phyloP scores from a whole-genome alignment of 2,329 filamentous ascomycete species.

The Nigrograna mackinnonii region DNA sequence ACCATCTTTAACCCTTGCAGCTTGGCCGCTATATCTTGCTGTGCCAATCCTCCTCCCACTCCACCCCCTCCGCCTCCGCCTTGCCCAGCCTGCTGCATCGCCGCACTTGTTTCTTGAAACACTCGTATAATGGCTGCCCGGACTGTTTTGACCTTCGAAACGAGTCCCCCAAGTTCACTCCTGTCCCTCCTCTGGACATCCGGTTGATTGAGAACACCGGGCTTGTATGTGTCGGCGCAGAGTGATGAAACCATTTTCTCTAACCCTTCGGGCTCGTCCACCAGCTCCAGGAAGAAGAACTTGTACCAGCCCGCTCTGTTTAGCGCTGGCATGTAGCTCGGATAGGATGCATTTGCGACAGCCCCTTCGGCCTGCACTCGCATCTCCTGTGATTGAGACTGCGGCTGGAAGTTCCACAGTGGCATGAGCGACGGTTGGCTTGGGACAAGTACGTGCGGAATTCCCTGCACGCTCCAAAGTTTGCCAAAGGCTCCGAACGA shows the following conservation, averaged over 20 bases:
- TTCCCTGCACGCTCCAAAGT: slow-evolving; percentile 35
- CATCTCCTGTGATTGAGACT: slow-evolving; percentile 25
- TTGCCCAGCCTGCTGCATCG: slow-evolving; percentile 20
- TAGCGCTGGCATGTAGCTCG: slow-evolving; percentile 36
- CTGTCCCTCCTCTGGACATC: slow-evolving; percentile 33
- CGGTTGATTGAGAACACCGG: slow-evolving; percentile 32
- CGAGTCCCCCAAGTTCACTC: slow-evolving; percentile 22
- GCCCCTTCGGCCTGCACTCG: slow-evolving; percentile 17
- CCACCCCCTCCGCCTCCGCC: not conserved
- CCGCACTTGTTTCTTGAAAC: slow-evolving; percentile 29
- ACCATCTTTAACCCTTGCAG: not conserved
- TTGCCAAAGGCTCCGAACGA: slow-evolving; percentile 31
- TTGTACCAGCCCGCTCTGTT: slow-evolving; percentile 42
- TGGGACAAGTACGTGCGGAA: slow-evolving; percentile 40
- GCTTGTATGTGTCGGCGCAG: slow-evolving; percentile 36
- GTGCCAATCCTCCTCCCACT: not conserved
- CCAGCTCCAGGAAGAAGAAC: slow-evolving; percentile 34
- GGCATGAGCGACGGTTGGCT: slow-evolving; percentile 26
- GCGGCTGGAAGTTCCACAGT: slow-evolving; percentile 31
- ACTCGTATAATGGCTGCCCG: slow-evolving; percentile 29
- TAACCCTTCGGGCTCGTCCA: slow-evolving; percentile 29
- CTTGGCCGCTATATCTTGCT: not conserved
- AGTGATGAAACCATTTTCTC: slow-evolving; percentile 27
- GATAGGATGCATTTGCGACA: slow-evolving; percentile 10
- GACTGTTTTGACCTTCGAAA: slow-evolving; percentile 25